Conservation (phyloP, 345 rosid species). For the Odontarrhena argentea region DNA sequence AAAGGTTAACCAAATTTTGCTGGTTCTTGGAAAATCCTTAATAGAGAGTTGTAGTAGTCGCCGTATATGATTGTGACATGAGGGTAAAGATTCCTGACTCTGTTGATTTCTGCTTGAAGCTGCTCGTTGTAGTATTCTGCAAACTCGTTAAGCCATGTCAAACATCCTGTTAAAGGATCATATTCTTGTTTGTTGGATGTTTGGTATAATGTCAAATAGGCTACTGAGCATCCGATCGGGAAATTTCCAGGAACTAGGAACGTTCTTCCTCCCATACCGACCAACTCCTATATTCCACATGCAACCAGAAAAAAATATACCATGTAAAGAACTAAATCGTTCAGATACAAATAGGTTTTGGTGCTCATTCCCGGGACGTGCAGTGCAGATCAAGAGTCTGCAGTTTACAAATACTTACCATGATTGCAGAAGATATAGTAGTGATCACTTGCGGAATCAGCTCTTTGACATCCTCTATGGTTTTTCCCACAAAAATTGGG, state of each 20-base stretch:
- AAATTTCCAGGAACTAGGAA: conserved; percentile 47
- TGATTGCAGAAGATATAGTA: conserved; percentile 37
- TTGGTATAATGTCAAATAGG: conserved; percentile 29
- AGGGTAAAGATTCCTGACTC: conserved; percentile 33
- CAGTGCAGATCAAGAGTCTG: too few relatives aligned
- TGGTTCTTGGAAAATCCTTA: conserved; percentile 35
- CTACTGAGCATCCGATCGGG: conserved; percentile 41
- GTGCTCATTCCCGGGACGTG: too few relatives aligned
- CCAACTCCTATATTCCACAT: conserved; percentile 38
- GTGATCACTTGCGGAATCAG: conserved; percentile 39
- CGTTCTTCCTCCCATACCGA: conserved; percentile 42
- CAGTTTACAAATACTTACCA: conserved; percentile 31
- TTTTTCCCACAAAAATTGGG: conserved; percentile 19
- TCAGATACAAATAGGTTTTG: too few relatives aligned
- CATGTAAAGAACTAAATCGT: neutral
- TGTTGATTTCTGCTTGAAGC: conserved; percentile 32
- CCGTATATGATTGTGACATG: conserved; percentile 35
- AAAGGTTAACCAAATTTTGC: conserved; percentile 32
- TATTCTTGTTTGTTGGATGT: conserved; percentile 28
- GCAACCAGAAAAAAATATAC: neutral
- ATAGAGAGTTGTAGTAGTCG: conserved; percentile 37
- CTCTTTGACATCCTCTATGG: conserved; percentile 15
- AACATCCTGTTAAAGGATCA: conserved; percentile 41
- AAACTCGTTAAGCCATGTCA: conserved; percentile 44
- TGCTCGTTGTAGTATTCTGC: conserved; percentile 40